These are phyloP conservation scores for Melampsora medusae DNA, from an alignment of 1,284 basidiomycete species.

Conservation along the genomic window DNA sequence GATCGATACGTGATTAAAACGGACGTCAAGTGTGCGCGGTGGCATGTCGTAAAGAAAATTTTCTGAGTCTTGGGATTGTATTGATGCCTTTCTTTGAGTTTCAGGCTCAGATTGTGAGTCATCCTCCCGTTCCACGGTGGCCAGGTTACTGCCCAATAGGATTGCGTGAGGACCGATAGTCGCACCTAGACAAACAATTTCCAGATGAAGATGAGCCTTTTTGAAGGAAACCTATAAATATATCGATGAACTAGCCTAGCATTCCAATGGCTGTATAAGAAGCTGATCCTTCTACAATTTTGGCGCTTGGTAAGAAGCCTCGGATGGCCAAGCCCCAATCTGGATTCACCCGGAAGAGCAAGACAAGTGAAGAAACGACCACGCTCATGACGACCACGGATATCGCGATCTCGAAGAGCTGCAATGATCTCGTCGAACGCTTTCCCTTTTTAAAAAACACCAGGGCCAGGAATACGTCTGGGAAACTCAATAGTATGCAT, in stretches of 20 bases:
- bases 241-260: constrained; percentile 2
- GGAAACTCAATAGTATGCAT: constrained; percentile 10
- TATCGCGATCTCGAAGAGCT: constrained; percentile 36
- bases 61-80: background rate
- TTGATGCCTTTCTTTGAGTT: background rate
- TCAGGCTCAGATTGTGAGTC: background rate
- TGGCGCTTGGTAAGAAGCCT: constrained; percentile 11
- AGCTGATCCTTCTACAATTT: constrained; percentile 11
- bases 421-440: background rate
- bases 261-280: constrained; percentile 31
- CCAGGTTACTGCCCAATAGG: constrained; percentile 24
- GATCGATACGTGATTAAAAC: background rate
- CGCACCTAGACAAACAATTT: constrained; percentile 4
- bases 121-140: constrained; percentile 6
- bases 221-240: no score
- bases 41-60: background rate
- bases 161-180: constrained; percentile 35
- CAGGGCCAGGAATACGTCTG: constrained; percentile 27
- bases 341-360: constrained; percentile 29
- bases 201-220: background rate
- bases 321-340: constrained; percentile 2
- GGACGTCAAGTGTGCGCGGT: background rate
- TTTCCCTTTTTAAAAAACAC: constrained; percentile 31
- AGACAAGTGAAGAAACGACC: constrained; percentile 15
- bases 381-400: constrained; percentile 24